phyloP scores from a whole-genome alignment of 176 grass and related monocot genomes.

The Ampelocalamus luodianensis region DNA sequence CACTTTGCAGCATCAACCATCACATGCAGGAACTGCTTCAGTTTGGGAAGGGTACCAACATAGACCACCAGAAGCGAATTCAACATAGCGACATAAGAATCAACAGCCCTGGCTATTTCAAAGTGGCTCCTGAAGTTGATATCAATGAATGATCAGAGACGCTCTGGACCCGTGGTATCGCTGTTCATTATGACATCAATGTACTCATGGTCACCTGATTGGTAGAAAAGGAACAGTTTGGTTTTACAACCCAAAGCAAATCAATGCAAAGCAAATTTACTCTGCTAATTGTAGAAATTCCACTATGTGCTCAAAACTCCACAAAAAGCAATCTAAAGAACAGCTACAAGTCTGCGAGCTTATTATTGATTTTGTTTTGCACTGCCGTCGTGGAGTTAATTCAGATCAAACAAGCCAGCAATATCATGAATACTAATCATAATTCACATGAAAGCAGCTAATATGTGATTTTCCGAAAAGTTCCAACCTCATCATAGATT shows the following conservation, averaged over 20 bases:
- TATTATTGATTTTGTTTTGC: neutral
- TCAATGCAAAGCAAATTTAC: neutral
- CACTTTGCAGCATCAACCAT: slow-evolving; percentile 50
- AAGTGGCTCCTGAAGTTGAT: slow-evolving; percentile 79
- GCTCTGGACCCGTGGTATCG: slow-evolving; percentile 35
- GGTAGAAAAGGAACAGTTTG: neutral
- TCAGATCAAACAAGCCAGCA: neutral
- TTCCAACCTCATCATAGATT: neutral
- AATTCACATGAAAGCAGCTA: neutral
- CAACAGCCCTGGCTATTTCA: slow-evolving; percentile 67
- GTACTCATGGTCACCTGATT: slow-evolving; percentile 91
- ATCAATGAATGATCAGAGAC: slow-evolving; percentile 79
- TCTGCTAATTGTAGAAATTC: neutral
- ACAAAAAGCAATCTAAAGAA: neutral
- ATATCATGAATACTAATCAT: neutral
- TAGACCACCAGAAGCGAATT: slow-evolving; percentile 62
- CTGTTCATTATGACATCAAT: slow-evolving; percentile 60
- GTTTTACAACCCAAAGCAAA: neutral
- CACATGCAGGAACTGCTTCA: slow-evolving; percentile 84
- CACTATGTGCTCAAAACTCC: too few species aligned
- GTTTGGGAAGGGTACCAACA: slow-evolving; percentile 62
- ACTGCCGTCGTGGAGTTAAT: neutral
- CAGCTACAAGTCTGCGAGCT: neutral
- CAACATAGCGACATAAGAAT: slow-evolving; percentile 18
- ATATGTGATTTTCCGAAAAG: neutral